Base-by-base conservation (phyloP, 169 alveolate genomes). In the Cryptosporidium ubiquitum region DNA sequence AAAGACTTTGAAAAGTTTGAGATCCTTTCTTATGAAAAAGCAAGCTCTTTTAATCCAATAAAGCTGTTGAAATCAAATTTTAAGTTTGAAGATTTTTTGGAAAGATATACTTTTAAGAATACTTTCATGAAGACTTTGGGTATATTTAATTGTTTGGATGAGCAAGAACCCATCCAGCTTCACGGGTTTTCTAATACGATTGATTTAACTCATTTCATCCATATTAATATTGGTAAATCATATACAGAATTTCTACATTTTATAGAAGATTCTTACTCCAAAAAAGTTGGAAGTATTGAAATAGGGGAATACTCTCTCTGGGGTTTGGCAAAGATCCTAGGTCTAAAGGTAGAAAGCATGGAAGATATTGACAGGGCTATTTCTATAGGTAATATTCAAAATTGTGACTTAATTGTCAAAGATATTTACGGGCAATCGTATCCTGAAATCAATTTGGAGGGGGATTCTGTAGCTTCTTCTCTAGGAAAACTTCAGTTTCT, bases 391-490 rank as follows among this genome's bases (percentile, higher is more conserved):
- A 47, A 79, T 66, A 60, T 79, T 31, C 52, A 64, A 61, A 79
- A 40, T 26, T 79, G 89, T 31, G 89, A 79, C 61, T 44, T 40
- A 10, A 42, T 79, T 16, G 89, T 79, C 3, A 79, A 79, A 29
- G 89, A 79, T 40, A 79, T 79, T 33, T 79, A 79, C 3, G 89
- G 89, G 4, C 64, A 40, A 18, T 79, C 89, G n/a, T 79, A 79
- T 39, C 33, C 42, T 12, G 47, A 42, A 42, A 66, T 66, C 26
- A 79, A 79, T 79, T 42, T 79, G 39, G 51, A 79, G 12, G 68
- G 29, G 20, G 74, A 79, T 47, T 26, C 55, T 18, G 75, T 79
- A 26, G 89, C 89, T 9, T 79, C 89, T 79, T 79, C 79, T 2
- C 16, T 79, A 18, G 89, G 79, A 16, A 79, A 79, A 42, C 61